Evolutionary conservation across 768 basidiomycete species (phyloP).

Genomic region (Mycena rebaudengoi): DNA sequence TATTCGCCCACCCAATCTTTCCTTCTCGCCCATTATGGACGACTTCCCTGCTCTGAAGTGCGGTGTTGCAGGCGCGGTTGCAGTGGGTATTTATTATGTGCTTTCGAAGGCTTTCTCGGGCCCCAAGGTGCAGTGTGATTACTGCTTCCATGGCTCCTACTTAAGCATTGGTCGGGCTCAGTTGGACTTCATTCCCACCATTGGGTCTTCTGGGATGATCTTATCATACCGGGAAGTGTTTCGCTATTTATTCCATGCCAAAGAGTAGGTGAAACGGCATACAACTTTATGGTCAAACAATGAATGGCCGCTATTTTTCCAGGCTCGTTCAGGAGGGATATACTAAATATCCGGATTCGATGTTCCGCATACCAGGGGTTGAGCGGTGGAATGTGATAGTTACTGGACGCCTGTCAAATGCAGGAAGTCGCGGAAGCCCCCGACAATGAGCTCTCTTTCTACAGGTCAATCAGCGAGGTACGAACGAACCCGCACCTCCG

Average conservation of each 20-base stretch:
- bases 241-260: conserved; percentile 17
- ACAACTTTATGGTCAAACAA: not conserved
- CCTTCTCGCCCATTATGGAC: conserved; percentile 2
- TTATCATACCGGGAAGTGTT: conserved; percentile 32
- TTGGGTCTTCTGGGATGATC: conserved; percentile 34
- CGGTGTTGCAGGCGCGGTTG: not conserved
- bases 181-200: conserved; percentile 29
- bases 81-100: conserved; percentile 6
- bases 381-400: conserved; percentile 19
- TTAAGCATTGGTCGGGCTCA: not conserved
- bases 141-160: not conserved
- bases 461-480: conserved; percentile 38
- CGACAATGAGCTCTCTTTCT: conserved; percentile 39
- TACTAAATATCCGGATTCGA: conserved; percentile 28
- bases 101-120: conserved; percentile 13
- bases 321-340: conserved; percentile 32
- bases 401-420: conserved; percentile 19
- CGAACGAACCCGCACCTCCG: not conserved
- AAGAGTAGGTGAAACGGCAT: conserved; percentile 5
- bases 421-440: conserved; percentile 44
- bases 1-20: too few species aligned
- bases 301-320: too few species aligned
- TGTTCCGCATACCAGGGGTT: conserved; percentile 6
- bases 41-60: not conserved
- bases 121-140: conserved; percentile 9